Evolutionary conservation across 768 basidiomycete genomes (phyloP), one percentile per base, ranked within the genome.

Genomic region (Imleria badia): DNA sequence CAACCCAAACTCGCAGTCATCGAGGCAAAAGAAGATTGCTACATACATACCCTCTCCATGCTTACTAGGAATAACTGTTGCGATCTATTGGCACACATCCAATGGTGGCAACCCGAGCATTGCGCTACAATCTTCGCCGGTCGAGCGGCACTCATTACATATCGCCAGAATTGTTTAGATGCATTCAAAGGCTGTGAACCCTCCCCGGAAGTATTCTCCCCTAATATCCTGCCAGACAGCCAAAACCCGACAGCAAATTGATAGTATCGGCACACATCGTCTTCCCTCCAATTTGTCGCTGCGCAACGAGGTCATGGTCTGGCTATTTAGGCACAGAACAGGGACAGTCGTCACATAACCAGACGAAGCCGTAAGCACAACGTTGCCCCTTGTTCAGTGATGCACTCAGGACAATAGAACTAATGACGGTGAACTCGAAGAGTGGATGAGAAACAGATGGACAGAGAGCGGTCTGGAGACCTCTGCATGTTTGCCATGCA

Each of bases 401-500:
- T 3, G 19, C 54, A 55, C 3, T 55, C 54, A 0, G 54, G 29
- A 29, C 41, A 54, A 44, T 19, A 40, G 9, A 36, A n/a, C n/a
- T n/a, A n/a, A n/a, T n/a, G n/a, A n/a, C n/a, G n/a, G n/a, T n/a
- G n/a, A n/a, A n/a, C n/a, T n/a, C n/a, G n/a, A n/a, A n/a, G n/a
- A n/a, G n/a, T n/a, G n/a, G n/a, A n/a, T n/a, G n/a, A n/a, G n/a
- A n/a, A n/a, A n/a, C n/a, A n/a, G n/a, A 38, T 15, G n/a, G 22
- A n/a, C 22, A 26, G 15, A 3, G 2, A 5, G 2, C 5, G 13
- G 12, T 13, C 8, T 10, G n/a, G 12, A 2, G 0, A 13, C 3
- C 20, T 9, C 5, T 4, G 20, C 48, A 51, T 2, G 3, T 1
- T 29, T 17, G 22, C 54, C 54, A 55, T 38, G 19, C 26, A 20